phyloP scores from a whole-genome alignment of 805 yeast species.

The Saturnispora halmiae region DNA sequence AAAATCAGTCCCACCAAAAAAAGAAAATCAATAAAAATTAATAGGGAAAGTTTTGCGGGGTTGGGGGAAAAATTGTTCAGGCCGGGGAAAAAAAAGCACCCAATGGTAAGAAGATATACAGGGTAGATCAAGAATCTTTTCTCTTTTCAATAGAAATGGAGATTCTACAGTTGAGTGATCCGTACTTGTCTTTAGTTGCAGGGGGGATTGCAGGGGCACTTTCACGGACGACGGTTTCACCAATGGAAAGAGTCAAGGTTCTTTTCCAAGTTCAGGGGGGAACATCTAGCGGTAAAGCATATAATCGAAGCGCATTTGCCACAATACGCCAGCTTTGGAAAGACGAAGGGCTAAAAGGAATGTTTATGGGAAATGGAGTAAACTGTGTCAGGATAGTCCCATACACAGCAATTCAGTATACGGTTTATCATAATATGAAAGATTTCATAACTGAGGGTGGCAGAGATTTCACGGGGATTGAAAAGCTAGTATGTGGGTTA shows the following conservation, averaged over 20 bases:
- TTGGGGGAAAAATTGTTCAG: no score
- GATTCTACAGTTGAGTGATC: conserved; percentile 13
- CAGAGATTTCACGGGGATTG: conserved; percentile 38
- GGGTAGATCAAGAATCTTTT: no score
- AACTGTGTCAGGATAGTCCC: conserved; percentile 90
- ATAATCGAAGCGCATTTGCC: conserved; percentile 60
- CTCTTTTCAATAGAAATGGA: not conserved
- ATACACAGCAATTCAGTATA: conserved; percentile 88
- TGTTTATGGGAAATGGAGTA: conserved; percentile 83
- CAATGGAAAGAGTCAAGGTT: conserved; percentile 90
- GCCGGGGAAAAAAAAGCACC: no score
- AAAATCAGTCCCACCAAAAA: no score
- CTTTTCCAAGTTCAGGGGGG: conserved; percentile 87
- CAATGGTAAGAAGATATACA: no score
- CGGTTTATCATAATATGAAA: conserved; percentile 65
- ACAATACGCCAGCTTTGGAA: conserved; percentile 71
- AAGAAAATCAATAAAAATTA: no score
- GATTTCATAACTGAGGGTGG: conserved; percentile 26
- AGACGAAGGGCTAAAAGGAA: conserved; percentile 89
- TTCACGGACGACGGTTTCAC: conserved; percentile 87
- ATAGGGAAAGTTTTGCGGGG: no score
- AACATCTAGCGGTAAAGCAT: conserved; percentile 16
- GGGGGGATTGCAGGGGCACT: conserved; percentile 78
- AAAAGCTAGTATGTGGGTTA: conserved; percentile 69
- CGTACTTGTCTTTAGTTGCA: conserved; percentile 54